Evolutionary conservation across 208 protist species (phyloP).

Genomic region (Acanthamoeba lenticulata): DNA sequence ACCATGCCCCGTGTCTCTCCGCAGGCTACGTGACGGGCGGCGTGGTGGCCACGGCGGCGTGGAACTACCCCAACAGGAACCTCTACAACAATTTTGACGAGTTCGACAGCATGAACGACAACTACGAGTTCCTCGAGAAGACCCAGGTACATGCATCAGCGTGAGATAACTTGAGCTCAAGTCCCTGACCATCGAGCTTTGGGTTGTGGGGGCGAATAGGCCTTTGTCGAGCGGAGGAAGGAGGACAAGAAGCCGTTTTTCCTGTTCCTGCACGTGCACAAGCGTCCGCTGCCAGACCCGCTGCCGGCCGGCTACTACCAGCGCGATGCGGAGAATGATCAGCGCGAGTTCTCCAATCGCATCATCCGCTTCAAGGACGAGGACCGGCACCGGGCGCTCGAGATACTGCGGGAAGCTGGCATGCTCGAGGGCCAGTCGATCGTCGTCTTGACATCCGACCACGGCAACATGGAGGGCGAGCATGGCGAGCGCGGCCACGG

Average conservation of each 20-base stretch:
- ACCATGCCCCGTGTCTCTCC: not conserved
- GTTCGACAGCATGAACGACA: slow-evolving; percentile 51
- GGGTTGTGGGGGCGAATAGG: too few species aligned
- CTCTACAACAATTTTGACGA: slow-evolving; percentile 61
- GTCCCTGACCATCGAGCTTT: too few species aligned
- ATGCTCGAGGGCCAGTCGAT: slow-evolving; percentile 9
- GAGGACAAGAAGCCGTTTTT: not conserved
- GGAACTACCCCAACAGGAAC: slow-evolving; percentile 63
- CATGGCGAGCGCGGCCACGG: slow-evolving; percentile 51
- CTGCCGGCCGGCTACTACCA: not conserved
- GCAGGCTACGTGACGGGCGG: slow-evolving; percentile 25
- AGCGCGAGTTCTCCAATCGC: slow-evolving; percentile 40
- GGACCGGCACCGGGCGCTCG: not conserved
- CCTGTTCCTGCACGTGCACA: slow-evolving; percentile 8
- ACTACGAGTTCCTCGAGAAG: slow-evolving; percentile 9
- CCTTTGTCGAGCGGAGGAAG: not conserved
- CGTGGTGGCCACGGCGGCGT: not conserved
- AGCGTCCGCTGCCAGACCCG: slow-evolving; percentile 11
- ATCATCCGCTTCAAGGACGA: slow-evolving; percentile 55
- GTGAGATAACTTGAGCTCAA: too few species aligned
- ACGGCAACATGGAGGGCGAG: slow-evolving; percentile 58
- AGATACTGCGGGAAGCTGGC: not conserved
- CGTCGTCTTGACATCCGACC: not conserved
- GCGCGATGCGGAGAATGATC: not conserved
- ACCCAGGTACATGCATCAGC: slow-evolving; percentile 11